These are phyloP conservation scores for Tilletia walkeri DNA, from an alignment of 1,284 basidiomycete genomes.

Conservation along the genomic window DNA sequence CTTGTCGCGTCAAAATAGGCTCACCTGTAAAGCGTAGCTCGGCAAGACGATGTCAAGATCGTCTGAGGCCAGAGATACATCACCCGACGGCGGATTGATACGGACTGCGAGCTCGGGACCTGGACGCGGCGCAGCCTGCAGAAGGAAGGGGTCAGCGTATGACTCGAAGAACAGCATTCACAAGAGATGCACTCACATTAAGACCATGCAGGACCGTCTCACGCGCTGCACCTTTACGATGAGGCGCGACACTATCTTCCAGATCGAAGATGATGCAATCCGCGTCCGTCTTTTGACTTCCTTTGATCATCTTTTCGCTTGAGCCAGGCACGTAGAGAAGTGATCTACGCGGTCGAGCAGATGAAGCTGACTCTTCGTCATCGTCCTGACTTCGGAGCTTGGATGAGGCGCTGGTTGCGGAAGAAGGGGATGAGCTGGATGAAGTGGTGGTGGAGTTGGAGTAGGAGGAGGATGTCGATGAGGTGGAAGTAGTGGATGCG, in stretches of 20 bases:
- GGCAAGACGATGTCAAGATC: slow-evolving; percentile 51
- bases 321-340: slow-evolving; percentile 52
- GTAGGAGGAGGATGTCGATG: too few species aligned
- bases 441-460: too few species aligned
- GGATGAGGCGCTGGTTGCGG: too few species aligned
- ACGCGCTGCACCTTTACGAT: slow-evolving; percentile 47
- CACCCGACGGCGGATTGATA: slow-evolving; percentile 49
- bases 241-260: slow-evolving; percentile 50
- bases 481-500: too few species aligned
- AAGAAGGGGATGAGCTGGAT: too few species aligned
- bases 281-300: slow-evolving; percentile 30
- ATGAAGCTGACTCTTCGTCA: not conserved
- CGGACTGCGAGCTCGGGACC: slow-evolving; percentile 47
- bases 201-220: slow-evolving; percentile 46
- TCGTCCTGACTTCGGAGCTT: too few species aligned
- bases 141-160: not conserved
- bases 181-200: slow-evolving; percentile 29
- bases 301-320: slow-evolving; percentile 52
- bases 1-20: not conserved
- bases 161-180: not conserved
- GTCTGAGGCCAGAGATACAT: slow-evolving; percentile 30
- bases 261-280: slow-evolving; percentile 53
- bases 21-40: slow-evolving; percentile 27
- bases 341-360: not conserved
- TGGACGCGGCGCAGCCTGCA: slow-evolving; percentile 22